These are phyloP conservation scores for Insectozyma bohioensis DNA, from an alignment of 1,139 yeast species.

Conservation along the genomic window DNA sequence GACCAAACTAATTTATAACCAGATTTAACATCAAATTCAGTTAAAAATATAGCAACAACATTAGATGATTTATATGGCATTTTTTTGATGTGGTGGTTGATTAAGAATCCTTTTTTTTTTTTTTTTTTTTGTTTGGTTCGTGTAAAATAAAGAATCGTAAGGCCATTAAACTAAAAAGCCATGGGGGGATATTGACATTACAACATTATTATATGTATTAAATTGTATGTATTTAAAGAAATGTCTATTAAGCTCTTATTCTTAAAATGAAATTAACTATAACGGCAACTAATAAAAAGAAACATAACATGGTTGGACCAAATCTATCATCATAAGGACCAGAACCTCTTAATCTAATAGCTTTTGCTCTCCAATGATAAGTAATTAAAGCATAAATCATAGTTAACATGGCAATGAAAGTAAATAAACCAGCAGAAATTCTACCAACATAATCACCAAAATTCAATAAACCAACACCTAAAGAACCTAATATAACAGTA, in stretches of 20 bases:
- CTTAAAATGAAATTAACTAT: conserved; percentile 88
- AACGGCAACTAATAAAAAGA: conserved; percentile 89
- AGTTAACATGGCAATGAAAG: conserved; percentile 93
- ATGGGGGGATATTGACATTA: no score
- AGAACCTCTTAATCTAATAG: conserved; percentile 93
- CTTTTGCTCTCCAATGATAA: conserved; percentile 99
- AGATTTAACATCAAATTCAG: conserved; percentile 59
- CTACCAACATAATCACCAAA: conserved; percentile 95
- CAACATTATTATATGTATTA: no score
- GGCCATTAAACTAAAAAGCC: no score
- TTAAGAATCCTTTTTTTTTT: no score
- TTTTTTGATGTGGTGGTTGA: background rate
- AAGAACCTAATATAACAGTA: conserved; percentile 94
- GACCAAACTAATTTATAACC: conserved; percentile 68
- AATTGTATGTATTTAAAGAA: no score
- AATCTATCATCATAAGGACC: conserved; percentile 98
- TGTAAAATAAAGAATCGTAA: background rate
- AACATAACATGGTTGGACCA: conserved; percentile 98
- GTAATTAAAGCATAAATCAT: conserved; percentile 95
- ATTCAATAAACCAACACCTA: conserved; percentile 92
- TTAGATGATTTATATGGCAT: conserved; percentile 22
- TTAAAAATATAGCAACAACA: conserved; percentile 53
- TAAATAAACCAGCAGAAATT: conserved; percentile 90
- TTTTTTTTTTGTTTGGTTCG: no score
- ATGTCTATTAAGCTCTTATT: conserved; percentile 48